Base-by-base conservation (phyloP, 805 yeast species). In the Teunomyces cretensis region DNA sequence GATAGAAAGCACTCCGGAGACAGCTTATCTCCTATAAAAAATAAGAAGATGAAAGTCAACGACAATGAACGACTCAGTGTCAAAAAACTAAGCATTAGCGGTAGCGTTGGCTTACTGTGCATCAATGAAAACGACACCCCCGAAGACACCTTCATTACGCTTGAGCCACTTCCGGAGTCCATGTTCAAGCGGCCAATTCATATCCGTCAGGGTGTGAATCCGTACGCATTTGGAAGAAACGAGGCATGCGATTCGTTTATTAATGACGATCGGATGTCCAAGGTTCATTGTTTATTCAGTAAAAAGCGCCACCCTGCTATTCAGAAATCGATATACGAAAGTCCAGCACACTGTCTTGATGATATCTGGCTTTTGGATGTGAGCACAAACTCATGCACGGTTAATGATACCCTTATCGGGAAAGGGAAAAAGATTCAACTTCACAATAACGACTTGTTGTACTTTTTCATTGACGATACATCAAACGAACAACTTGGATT, bases 281-380 rank as follows among this genome's bases (percentile, higher is more conserved):
- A 89, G 51, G 73, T 84, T 1, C 98, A 94, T 64, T 90, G 97
- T 62, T 67, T 82, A 26, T 70, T 92, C 11, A 55, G 74, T 44
- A 80, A 80, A 55, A 77, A 81, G 47, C 71, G 89, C 46, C 88
- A 84, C 57, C 82, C 82, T 0, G 76, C 80, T 3, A 52, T 56
- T 7, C 68, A 72, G 26, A 72, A 81, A 27, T 60, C 67, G 6
- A 74, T 83, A 3, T 79, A 70, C 57, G 88, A 83, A 53, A 79
- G 86, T 8, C 89, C 91, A 0, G 90, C 89, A 0, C 84, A 80
- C 64, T 84, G 84, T 46, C 65, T 83, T 6, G 87, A 83, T 45
- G 90, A 83, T 57, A 72, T 87, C 12, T 89, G 96, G 95, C 67
- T 91, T 26, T 65, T 87, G 39, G 96, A 90, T 53, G 78, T 73